These are phyloP conservation scores for Emydomyces testavorans DNA, from an alignment of 2,329 filamentous ascomycete genomes.

Conservation along the genomic window DNA sequence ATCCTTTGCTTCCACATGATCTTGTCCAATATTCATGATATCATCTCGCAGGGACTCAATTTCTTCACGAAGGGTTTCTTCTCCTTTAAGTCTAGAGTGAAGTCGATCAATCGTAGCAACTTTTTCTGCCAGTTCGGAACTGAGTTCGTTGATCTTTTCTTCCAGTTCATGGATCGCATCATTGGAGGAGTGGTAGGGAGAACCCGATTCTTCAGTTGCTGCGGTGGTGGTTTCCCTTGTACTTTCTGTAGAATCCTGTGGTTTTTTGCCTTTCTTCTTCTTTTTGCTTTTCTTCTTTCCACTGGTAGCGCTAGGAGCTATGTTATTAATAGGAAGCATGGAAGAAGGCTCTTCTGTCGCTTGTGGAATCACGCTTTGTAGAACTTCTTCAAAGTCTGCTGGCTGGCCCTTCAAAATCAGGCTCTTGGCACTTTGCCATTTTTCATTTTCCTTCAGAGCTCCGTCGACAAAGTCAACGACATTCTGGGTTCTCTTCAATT, in stretches of 20 bases:
- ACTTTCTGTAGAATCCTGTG: conserved; percentile 29
- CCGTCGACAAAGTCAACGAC: conserved; percentile 34
- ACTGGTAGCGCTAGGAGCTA: conserved; percentile 25
- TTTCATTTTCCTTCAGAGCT: conserved; percentile 25
- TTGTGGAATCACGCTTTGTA: conserved; percentile 23
- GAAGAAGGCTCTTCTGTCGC: conserved; percentile 19
- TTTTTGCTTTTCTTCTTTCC: conserved; percentile 79
- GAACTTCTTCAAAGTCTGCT: conserved; percentile 28
- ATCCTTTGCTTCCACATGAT: conserved; percentile 74
- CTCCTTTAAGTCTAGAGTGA: conserved; percentile 58
- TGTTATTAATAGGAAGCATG: conserved; percentile 13
- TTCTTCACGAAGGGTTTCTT: conserved; percentile 70
- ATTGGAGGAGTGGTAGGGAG: background rate
- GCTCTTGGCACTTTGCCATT: conserved; percentile 29
- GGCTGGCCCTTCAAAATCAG: conserved; percentile 24
- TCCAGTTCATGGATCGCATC: conserved; percentile 22
- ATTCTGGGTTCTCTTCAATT: conserved; percentile 25
- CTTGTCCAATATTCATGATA: conserved; percentile 64
- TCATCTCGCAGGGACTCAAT: conserved; percentile 74
- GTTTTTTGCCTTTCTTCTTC: conserved; percentile 64
- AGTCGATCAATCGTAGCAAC: conserved; percentile 62
- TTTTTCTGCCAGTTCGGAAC: conserved; percentile 41
- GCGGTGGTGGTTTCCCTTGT: conserved; percentile 27
- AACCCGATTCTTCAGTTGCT: background rate
- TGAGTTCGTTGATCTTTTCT: conserved; percentile 28